These are phyloP conservation scores for Pyrenochaeta sp. DNA, from an alignment of 2,329 filamentous ascomycete genomes.

Conservation along the genomic window DNA sequence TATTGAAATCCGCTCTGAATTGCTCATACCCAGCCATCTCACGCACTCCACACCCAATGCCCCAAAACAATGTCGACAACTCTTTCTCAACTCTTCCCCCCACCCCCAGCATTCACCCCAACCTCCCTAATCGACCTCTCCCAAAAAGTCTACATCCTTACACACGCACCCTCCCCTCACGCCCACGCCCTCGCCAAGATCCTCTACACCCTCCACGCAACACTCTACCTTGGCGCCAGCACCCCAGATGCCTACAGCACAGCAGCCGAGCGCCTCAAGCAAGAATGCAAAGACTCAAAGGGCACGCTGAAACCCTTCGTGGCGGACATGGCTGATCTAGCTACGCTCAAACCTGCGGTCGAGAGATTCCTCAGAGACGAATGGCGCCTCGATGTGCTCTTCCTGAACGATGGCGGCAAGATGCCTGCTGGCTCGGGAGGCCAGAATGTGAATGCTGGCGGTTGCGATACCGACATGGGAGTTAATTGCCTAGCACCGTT, in stretches of 20 bases:
- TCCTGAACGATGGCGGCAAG: slow-evolving; percentile 20
- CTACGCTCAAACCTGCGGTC: slow-evolving; percentile 49
- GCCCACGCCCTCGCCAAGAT: slow-evolving; percentile 60
- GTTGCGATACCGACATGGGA: slow-evolving; percentile 9
- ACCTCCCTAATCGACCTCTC: slow-evolving; percentile 53
- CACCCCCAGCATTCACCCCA: slow-evolving; percentile 53
- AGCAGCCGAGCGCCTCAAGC: slow-evolving; percentile 55
- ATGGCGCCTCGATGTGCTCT: slow-evolving; percentile 51
- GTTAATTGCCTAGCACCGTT: slow-evolving; percentile 17
- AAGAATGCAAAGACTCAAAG: slow-evolving; percentile 41
- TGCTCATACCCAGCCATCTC: too few species aligned
- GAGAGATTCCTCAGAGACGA: slow-evolving; percentile 45
- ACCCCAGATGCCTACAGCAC: slow-evolving; percentile 50
- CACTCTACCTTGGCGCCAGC: slow-evolving; percentile 61
- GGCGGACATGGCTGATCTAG: slow-evolving; percentile 50
- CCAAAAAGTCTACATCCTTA: slow-evolving; percentile 59
- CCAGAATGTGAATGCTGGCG: slow-evolving; percentile 20
- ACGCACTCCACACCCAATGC: background rate
- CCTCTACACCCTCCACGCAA: slow-evolving; percentile 61
- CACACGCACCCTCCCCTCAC: slow-evolving; percentile 50
- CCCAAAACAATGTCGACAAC: background rate
- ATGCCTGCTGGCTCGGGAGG: slow-evolving; percentile 26
- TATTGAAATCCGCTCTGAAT: too few species aligned
- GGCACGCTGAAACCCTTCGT: slow-evolving; percentile 27
- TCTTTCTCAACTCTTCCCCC: slow-evolving; percentile 32